Base-by-base conservation (phyloP, 805 yeast species). In the Wickerhamomyces ciferrii region DNA sequence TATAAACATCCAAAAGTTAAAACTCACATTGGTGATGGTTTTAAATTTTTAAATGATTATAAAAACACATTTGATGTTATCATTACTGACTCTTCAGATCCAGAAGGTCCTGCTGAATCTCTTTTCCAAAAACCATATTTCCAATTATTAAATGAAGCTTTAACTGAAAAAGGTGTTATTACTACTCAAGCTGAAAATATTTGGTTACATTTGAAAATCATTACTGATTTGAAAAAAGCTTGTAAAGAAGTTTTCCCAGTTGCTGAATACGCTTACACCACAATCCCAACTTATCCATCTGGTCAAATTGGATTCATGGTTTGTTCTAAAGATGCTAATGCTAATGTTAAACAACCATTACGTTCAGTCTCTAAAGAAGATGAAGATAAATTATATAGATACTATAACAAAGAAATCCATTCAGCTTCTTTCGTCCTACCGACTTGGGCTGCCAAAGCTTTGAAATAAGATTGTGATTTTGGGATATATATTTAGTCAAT, bases 301-400 rank as follows among this genome's bases (percentile, higher is more conserved):
- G 99, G 99, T 53, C 95, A 90, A 67, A 85, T 92, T 61, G 99
- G 98, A n/a, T 88, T 94, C 71, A 88, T 92, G 96, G 91, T 92
- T 50, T 91, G 97, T 68, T 78, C 84, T 52, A 92, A 90, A 73
- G 85, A 87, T 62, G 63, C 78, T 15, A 56, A 67, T 23, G 81
- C 83, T 43, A 72, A 84, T 52, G 85, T 92, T 48, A 74, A 69
- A 58, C 72, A 67, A 53, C 97, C 98, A 42, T 54, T 78, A 51
- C 81, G 97, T 67, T 71, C 74, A 29, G 69, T 86, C 66, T 65
- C 79, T 44, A 77, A 72, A 40, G 83, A 76, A 48, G 77, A 79
- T 52, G 96, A 87, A 63, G 68, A 62, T 23, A 71, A 80, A 65
- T 64, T 84, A 59, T 81, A 81, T 80, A 78, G 78, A 60, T 92